phyloP scores from a whole-genome alignment of 306 rosid species.

The Acacia crassicarpa region DNA sequence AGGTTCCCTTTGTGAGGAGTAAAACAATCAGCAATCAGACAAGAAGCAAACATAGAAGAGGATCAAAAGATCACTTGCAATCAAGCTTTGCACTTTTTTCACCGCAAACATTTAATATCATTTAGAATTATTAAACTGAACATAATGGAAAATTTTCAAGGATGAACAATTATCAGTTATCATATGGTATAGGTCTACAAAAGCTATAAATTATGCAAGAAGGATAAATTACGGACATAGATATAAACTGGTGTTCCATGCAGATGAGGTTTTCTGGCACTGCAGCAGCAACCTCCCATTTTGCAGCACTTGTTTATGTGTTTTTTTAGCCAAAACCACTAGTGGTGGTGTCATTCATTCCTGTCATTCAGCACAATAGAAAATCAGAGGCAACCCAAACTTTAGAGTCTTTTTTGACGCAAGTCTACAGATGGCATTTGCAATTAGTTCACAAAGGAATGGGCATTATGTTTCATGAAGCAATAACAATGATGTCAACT shows the following conservation, averaged over 20 bases:
- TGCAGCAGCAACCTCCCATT: conserved; percentile 95
- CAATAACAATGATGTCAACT: conserved; percentile 8
- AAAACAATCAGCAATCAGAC: neutral
- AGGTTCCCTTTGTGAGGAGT: too few species aligned
- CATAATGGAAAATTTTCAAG: neutral
- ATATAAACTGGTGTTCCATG: conserved; percentile 74
- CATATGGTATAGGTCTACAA: conserved; percentile 1
- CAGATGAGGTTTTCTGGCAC: conserved; percentile 72
- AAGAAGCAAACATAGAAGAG: neutral
- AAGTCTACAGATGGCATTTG: neutral
- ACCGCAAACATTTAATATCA: neutral
- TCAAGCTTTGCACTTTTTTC: neutral
- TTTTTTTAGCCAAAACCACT: conserved; percentile 42
- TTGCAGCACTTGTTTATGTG: conserved; percentile 31
- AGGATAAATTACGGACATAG: conserved; percentile 58
- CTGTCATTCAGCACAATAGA: conserved; percentile 33
- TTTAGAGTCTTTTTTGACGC: neutral
- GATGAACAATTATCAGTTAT: conserved; percentile 21
- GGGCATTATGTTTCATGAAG: neutral
- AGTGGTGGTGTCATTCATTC: conserved; percentile 33
- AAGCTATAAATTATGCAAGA: conserved; percentile 25
- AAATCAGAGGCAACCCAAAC: neutral
- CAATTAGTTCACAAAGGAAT: neutral
- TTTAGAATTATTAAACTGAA: neutral
- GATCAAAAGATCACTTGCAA: neutral